Evolutionary conservation across 139 green algal species (phyloP).

Genomic region (Auxenochlorella pyrenoidosa): DNA sequence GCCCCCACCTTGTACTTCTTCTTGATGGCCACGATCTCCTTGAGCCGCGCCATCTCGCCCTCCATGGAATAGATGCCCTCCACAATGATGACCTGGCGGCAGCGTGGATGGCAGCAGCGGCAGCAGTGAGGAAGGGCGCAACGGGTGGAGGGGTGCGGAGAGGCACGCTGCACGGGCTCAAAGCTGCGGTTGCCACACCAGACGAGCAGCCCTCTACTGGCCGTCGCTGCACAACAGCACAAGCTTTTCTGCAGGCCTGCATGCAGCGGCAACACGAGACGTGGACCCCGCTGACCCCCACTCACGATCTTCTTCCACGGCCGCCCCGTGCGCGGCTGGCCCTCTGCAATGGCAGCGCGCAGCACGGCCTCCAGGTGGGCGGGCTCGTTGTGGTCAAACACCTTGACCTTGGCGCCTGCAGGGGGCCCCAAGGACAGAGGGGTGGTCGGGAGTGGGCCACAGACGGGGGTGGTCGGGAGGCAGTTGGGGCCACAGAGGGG

Average conservation of each 20-base stretch:
- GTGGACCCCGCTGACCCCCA: background rate
- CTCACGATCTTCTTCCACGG: conserved; percentile 96
- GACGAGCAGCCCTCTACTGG: too few relatives aligned
- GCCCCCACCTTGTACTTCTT: conserved; percentile 87
- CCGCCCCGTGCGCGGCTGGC: conserved; percentile 90
- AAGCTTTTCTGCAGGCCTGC: too few relatives aligned
- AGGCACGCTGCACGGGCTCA: too few relatives aligned
- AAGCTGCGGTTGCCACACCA: too few relatives aligned
- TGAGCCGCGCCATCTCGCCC: conserved; percentile 89
- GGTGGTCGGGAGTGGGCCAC: background rate
- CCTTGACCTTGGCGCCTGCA: conserved; percentile 52
- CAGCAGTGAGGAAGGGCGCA: background rate
- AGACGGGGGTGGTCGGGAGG: too few relatives aligned
- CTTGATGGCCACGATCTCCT: conserved; percentile 90
- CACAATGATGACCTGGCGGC: conserved; percentile 78
- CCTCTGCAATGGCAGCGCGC: conserved; percentile 84
- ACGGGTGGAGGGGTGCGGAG: too few relatives aligned
- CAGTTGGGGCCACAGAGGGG: too few relatives aligned
- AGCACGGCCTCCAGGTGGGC: conserved; percentile 90
- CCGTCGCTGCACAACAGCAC: too few relatives aligned
- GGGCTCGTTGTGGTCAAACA: conserved; percentile 93
- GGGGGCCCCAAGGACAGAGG: background rate
- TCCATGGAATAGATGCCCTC: conserved; percentile 99
- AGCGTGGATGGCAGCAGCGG: background rate
- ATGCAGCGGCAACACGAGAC: background rate